A percentile compares a stretch with the other conserved stretches of the same genome.
phyloP scores from a whole-genome alignment of 805 yeast species.

The Wilhelminamyces savonicus region DNA sequence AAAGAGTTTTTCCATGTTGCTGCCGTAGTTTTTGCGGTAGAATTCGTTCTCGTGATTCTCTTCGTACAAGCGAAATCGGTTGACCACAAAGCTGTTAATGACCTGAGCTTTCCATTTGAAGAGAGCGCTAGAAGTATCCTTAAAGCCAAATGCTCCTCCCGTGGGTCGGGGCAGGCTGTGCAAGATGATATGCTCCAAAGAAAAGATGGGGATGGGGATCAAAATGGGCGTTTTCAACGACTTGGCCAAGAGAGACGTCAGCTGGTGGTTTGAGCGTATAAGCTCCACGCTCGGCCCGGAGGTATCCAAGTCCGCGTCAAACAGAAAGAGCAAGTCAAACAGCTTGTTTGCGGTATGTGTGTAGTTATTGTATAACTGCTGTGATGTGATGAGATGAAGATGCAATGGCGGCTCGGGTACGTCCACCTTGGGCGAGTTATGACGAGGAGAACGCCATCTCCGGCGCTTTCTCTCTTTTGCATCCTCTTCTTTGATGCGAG shows the following conservation, averaged over 20 bases:
- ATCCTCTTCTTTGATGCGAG: too few species aligned
- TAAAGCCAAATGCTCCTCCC: conserved; percentile 8
- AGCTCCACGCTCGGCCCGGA: conserved; percentile 31
- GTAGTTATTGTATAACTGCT: conserved; percentile 29
- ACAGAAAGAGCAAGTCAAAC: conserved; percentile 29
- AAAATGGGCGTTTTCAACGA: conserved; percentile 23
- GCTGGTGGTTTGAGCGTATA: too few species aligned
- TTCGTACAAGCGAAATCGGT: conserved; percentile 14
- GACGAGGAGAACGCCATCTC: too few species aligned
- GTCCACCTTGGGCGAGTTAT: too few species aligned
- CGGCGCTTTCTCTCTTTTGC: too few species aligned
- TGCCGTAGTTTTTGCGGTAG: conserved; percentile 20
- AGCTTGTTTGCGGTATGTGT: conserved; percentile 9
- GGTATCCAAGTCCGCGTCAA: conserved; percentile 27
- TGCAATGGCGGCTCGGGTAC: too few species aligned
- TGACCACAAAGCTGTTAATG: conserved; percentile 22
- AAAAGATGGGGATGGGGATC: conserved; percentile 28
- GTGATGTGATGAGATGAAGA: conserved; percentile 20
- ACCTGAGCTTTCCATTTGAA: conserved; percentile 27
- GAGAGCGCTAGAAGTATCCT: conserved; percentile 12
- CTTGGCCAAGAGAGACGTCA: not conserved
- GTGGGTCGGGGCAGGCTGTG: too few species aligned
- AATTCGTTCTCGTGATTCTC: conserved; percentile 9
- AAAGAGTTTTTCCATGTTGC: conserved; percentile 15
- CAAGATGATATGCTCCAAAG: conserved; percentile 24